phyloP scores from a whole-genome alignment of 1,139 yeast species.

The Candida tropicalis region DNA sequence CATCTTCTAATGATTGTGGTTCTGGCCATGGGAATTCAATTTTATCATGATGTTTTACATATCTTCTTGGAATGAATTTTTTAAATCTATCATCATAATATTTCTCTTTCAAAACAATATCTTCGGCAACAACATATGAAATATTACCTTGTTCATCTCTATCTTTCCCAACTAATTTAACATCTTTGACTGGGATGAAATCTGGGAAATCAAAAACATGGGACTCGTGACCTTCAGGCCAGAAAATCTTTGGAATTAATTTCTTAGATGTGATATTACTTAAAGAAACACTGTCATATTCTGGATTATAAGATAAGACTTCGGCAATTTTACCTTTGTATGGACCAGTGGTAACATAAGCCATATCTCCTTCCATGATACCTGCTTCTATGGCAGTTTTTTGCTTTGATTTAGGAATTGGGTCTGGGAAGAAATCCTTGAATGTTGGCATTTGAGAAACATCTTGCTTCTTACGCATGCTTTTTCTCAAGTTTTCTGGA shows the following conservation, averaged over 20 bases:
- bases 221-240: constrained; percentile 74
- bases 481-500: constrained; percentile 34
- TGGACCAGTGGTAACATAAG: constrained; percentile 63
- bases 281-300: constrained; percentile 36
- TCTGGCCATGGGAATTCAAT: constrained; percentile 90
- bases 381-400: constrained; percentile 36
- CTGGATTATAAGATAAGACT: constrained; percentile 33
- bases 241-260: constrained; percentile 62
- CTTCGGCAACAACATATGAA: constrained; percentile 72
- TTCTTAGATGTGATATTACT: constrained; percentile 39
- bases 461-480: constrained; percentile 27
- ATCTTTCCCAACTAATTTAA: constrained; percentile 76
- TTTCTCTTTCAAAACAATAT: constrained; percentile 61
- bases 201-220: constrained; percentile 71
- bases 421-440: constrained; percentile 25
- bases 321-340: constrained; percentile 74
- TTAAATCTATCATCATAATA: constrained; percentile 78
- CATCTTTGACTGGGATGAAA: constrained; percentile 47
- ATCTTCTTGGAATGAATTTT: constrained; percentile 75
- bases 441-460: constrained; percentile 41
- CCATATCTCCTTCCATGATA: constrained; percentile 44
- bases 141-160: constrained; percentile 64
- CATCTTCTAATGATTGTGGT: constrained; percentile 65
- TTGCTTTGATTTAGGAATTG: constrained; percentile 29
- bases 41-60: constrained; percentile 66